Evolutionary conservation across 1,284 basidiomycete species (phyloP).

Genomic region (Puccinia hordei): DNA sequence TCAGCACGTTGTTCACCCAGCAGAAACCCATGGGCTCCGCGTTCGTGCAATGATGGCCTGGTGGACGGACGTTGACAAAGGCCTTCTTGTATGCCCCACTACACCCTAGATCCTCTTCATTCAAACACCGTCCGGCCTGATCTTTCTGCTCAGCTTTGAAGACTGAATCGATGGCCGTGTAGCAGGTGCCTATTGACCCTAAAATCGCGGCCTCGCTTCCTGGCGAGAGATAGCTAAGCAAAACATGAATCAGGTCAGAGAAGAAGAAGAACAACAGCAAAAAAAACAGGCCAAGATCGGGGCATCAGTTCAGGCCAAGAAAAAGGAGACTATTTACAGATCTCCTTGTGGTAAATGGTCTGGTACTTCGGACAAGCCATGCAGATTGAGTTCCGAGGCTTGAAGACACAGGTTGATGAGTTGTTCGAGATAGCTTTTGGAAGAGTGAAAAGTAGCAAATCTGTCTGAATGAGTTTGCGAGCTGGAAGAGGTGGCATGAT

Average conservation of each 20-base stretch:
- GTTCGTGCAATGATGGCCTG: conserved; percentile 58
- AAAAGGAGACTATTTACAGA: conserved; percentile 11
- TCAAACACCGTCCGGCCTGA: not conserved
- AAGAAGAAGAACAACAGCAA: not conserved
- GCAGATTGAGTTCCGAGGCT: conserved; percentile 24
- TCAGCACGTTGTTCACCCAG: conserved; percentile 59
- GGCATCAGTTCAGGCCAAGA: not conserved
- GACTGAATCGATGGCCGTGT: conserved; percentile 40
- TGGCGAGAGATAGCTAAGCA: conserved; percentile 21
- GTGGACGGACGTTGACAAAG: conserved; percentile 58
- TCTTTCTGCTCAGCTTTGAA: not conserved
- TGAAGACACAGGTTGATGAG: conserved; percentile 30
- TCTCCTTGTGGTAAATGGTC: conserved; percentile 41
- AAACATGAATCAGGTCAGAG: not conserved
- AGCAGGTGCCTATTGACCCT: conserved; percentile 26
- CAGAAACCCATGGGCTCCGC: conserved; percentile 59
- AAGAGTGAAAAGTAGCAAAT: not conserved
- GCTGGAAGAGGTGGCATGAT: not conserved
- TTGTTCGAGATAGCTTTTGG: conserved; percentile 22
- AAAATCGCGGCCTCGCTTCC: conserved; percentile 27
- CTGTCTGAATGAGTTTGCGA: not conserved
- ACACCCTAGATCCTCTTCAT: too few species aligned
- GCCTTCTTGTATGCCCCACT: conserved; percentile 47
- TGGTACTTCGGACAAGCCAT: conserved; percentile 32
- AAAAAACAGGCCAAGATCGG: not conserved